phyloP scores from a whole-genome alignment of 2,329 filamentous ascomycete genomes.

The Beauveria caledonica region DNA sequence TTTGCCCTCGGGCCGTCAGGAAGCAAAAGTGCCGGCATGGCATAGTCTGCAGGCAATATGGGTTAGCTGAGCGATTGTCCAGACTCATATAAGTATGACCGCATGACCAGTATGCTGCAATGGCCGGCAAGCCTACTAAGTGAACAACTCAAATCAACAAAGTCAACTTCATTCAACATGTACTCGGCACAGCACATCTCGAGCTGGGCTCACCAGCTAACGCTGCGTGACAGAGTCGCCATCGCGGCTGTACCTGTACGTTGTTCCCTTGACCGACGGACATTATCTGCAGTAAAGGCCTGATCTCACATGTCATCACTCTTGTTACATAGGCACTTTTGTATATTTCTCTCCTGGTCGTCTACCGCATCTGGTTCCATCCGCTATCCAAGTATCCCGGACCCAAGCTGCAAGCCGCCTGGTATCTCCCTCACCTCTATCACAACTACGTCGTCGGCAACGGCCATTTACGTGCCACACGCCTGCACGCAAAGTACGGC shows the following conservation, averaged over 20 bases:
- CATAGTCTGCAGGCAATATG: background rate
- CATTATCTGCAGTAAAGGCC: background rate
- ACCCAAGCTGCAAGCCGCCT: constrained; percentile 17
- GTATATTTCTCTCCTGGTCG: background rate
- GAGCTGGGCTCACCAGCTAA: background rate
- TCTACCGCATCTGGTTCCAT: constrained; percentile 15
- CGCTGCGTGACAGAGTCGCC: background rate
- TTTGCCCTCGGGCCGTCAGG: background rate
- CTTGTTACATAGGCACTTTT: background rate
- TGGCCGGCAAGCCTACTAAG: background rate
- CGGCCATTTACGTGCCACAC: constrained; percentile 11
- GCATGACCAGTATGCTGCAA: background rate
- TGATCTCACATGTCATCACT: background rate
- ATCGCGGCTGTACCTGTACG: background rate
- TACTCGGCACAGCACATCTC: background rate
- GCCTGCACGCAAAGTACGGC: constrained; percentile 21
- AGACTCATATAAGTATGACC: background rate
- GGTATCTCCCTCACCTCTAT: constrained; percentile 15
- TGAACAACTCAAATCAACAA: background rate
- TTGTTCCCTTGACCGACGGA: background rate
- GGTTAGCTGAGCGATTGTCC: background rate
- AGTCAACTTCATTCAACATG: background rate
- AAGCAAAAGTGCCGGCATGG: background rate
- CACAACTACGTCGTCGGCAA: constrained; percentile 9
- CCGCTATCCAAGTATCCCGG: constrained; percentile 23